Evolutionary conservation across 495 filamentous ascomycete species (phyloP).

Genomic region (Penicillium psychrofluorescens): DNA sequence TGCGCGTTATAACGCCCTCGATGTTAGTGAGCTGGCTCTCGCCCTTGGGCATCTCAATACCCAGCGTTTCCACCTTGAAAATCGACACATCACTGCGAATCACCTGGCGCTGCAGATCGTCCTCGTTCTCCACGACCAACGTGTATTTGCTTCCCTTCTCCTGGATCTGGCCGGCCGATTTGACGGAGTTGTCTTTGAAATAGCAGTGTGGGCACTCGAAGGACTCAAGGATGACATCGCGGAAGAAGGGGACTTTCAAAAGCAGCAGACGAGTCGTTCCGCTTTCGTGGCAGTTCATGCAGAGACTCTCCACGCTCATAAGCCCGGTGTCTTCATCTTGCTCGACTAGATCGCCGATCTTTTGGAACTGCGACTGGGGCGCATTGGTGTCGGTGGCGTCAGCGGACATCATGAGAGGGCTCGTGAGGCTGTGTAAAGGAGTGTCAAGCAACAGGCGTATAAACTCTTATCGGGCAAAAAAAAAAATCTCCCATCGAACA

Average conservation of each 20-base stretch:
- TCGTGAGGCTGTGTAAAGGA: too few relatives aligned
- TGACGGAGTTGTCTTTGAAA: conserved; percentile 85
- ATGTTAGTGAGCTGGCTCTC: conserved; percentile 86
- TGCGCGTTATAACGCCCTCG: conserved; percentile 73
- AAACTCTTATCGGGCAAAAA: too few relatives aligned
- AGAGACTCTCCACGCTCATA: conserved; percentile 45
- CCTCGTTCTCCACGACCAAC: conserved; percentile 57
- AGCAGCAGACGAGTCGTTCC: conserved; percentile 80
- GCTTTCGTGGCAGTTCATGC: conserved; percentile 44
- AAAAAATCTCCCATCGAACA: too few relatives aligned
- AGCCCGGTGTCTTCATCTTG: conserved; percentile 14
- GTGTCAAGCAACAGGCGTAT: too few relatives aligned
- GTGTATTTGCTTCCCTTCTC: conserved; percentile 76
- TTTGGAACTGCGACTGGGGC: conserved; percentile 5
- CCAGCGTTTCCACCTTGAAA: conserved; percentile 75
- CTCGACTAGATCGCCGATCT: conserved; percentile 9
- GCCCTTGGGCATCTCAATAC: conserved; percentile 85
- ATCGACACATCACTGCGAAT: conserved; percentile 83
- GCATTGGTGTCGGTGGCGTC: background rate
- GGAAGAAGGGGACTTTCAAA: conserved; percentile 90
- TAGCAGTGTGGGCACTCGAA: conserved; percentile 86
- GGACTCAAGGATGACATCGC: conserved; percentile 93
- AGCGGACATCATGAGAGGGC: background rate
- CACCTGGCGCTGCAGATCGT: conserved; percentile 77
- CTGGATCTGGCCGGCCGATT: conserved; percentile 84